phyloP scores from a whole-genome alignment of 1,284 basidiomycete genomes.

The Xanthoconium separans region DNA sequence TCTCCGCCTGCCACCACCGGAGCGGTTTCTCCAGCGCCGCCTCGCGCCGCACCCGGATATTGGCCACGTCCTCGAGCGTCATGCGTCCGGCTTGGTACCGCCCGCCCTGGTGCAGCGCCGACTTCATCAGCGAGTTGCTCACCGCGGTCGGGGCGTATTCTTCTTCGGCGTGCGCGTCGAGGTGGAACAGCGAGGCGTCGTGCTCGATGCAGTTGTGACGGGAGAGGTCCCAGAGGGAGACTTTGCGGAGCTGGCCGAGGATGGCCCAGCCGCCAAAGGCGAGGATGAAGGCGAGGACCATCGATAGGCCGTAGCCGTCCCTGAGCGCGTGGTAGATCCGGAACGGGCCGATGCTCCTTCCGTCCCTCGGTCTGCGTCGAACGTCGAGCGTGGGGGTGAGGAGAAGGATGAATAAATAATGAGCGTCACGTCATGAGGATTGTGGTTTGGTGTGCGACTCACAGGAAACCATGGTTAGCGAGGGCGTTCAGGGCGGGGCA shows the following conservation, averaged over 20 bases:
- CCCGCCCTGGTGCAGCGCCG: constrained; percentile 23
- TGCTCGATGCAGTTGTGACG: constrained; percentile 40
- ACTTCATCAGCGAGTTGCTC: constrained; percentile 24
- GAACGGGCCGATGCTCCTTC: constrained; percentile 29
- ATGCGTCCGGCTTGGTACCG: constrained; percentile 15
- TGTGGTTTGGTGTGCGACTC: constrained; percentile 7
- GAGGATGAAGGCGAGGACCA: constrained; percentile 32
- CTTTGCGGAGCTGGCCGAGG: constrained; percentile 26
- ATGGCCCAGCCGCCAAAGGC: constrained; percentile 31
- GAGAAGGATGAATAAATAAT: not conserved
- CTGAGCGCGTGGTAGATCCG: constrained; percentile 31
- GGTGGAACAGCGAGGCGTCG: constrained; percentile 39
- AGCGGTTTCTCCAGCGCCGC: constrained; percentile 36
- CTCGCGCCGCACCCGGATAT: constrained; percentile 47
- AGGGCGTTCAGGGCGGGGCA: constrained; percentile 51
- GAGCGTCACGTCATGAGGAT: not conserved
- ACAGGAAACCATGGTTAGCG: constrained; percentile 47
- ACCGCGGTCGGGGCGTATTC: constrained; percentile 32
- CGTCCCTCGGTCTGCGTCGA: constrained; percentile 35
- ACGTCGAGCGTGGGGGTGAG: not conserved
- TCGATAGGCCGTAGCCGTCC: constrained; percentile 37
- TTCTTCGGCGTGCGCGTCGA: constrained; percentile 25
- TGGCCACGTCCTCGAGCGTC: constrained; percentile 42
- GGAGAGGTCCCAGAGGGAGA: constrained; percentile 43
- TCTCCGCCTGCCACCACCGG: constrained; percentile 45